Evolutionary conservation across 345 rosid species (phyloP).

Genomic region (Corymbia maculata): DNA sequence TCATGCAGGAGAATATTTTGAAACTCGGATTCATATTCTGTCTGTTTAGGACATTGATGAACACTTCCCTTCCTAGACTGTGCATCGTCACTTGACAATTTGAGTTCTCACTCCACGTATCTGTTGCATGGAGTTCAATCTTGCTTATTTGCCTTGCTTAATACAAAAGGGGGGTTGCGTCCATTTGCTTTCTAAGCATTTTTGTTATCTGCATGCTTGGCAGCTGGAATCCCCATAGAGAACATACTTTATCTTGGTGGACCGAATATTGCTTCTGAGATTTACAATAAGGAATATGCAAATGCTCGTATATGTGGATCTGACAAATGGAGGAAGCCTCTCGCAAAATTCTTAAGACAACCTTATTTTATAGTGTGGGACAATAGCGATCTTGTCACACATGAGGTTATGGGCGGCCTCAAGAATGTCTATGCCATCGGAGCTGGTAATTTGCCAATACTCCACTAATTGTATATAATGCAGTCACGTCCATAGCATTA

Average conservation of each 20-base stretch:
- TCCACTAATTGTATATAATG: not conserved
- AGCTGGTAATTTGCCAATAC: slow-evolving; percentile 40
- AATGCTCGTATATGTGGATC: slow-evolving; percentile 82
- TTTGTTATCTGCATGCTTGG: not conserved
- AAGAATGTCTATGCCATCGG: slow-evolving; percentile 89
- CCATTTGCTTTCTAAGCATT: not conserved
- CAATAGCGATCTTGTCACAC: slow-evolving; percentile 74
- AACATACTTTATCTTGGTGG: slow-evolving; percentile 79
- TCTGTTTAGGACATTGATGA: not conserved
- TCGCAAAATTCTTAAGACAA: slow-evolving; percentile 69
- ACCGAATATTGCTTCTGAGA: slow-evolving; percentile 77
- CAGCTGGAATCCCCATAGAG: slow-evolving; percentile 61
- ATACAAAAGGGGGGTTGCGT: not conserved
- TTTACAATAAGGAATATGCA: slow-evolving; percentile 70
- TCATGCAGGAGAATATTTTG: not conserved
- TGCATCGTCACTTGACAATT: not conserved
- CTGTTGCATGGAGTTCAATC: not conserved
- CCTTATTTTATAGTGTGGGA: slow-evolving; percentile 79
- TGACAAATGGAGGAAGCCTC: slow-evolving; percentile 64
- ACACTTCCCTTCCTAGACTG: not conserved
- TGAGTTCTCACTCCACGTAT: not conserved
- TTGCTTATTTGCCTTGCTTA: not conserved
- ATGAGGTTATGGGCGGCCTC: slow-evolving; percentile 84
- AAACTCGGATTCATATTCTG: not conserved
- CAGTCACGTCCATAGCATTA: no score